These are phyloP conservation scores for Aspergillus luchuensis DNA, from an alignment of 2,329 filamentous ascomycete species.

Conservation along the genomic window DNA sequence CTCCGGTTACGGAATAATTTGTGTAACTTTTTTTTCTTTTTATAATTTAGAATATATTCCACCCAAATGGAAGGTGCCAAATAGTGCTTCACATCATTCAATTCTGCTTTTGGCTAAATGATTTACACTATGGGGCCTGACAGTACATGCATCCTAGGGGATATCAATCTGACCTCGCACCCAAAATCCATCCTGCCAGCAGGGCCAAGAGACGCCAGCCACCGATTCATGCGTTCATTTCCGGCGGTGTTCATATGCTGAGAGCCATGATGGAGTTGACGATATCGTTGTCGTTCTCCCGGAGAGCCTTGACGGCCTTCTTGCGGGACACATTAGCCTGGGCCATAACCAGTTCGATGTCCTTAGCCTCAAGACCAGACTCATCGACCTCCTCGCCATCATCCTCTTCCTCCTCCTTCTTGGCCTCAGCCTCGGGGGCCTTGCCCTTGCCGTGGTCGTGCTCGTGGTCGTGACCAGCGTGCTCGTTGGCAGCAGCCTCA, in stretches of 20 bases:
- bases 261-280: slow-evolving; percentile 99
- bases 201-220: slow-evolving; percentile 27
- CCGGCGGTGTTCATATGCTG: slow-evolving; percentile 63
- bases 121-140: slow-evolving; percentile 39
- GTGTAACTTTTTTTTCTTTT: too few species aligned
- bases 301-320: slow-evolving; percentile 95
- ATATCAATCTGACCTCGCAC: slow-evolving; percentile 33
- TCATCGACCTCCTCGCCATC: slow-evolving; percentile 96
- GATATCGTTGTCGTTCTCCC: slow-evolving; percentile 99
- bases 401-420: slow-evolving; percentile 81
- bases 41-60: too few species aligned
- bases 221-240: slow-evolving; percentile 26
- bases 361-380: slow-evolving; percentile 93
- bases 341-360: slow-evolving; percentile 98
- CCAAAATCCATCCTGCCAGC: slow-evolving; percentile 35
- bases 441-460: slow-evolving; percentile 64
- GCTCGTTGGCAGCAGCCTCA: slow-evolving; percentile 62
- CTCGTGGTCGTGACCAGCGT: slow-evolving; percentile 61
- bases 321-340: slow-evolving; percentile 96
- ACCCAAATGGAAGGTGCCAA: neutral
- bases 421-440: slow-evolving; percentile 60
- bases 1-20: neutral
- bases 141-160: slow-evolving; percentile 26
- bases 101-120: slow-evolving; percentile 36
- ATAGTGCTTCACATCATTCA: slow-evolving; percentile 20